Conservation (phyloP, 306 rosid genomes). For the Pyrus communis region DNA sequence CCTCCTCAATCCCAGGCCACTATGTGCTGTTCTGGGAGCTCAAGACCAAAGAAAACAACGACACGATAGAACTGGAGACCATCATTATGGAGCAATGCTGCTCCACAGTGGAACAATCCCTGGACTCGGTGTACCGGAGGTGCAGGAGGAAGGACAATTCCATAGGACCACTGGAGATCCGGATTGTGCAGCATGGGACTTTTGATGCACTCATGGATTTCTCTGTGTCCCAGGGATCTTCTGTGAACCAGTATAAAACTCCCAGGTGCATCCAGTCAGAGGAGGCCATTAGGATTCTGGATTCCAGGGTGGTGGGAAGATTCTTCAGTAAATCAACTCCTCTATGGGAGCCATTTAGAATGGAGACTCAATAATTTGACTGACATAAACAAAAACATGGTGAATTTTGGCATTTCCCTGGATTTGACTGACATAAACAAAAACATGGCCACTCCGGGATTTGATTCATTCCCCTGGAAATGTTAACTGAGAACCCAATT, state of each 20-base stretch:
- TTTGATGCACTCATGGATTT: conserved; percentile 87
- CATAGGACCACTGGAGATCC: conserved; percentile 72
- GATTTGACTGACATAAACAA: neutral
- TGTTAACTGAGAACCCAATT: neutral
- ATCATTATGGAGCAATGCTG: conserved; percentile 53
- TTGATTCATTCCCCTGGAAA: neutral
- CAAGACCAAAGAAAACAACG: conserved; percentile 19
- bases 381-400: neutral
- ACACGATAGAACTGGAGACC: conserved; percentile 17
- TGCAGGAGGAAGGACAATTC: conserved; percentile 64
- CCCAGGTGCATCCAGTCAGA: conserved; percentile 79
- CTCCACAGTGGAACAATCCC: conserved; percentile 52
- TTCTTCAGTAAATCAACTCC: conserved; percentile 31
- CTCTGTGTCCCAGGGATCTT: conserved; percentile 66
- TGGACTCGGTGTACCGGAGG: conserved; percentile 72
- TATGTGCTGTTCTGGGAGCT: conserved; percentile 88
- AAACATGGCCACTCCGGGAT: neutral
- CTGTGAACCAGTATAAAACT: conserved; percentile 72
- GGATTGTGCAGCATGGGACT: conserved; percentile 58
- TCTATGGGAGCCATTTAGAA: conserved; percentile 34
- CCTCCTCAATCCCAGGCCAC: conserved; percentile 75
- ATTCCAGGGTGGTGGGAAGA: conserved; percentile 48
- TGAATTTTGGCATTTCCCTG: neutral
- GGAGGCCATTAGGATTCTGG: conserved; percentile 52
- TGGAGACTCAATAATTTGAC: neutral